Evolutionary conservation across 208 protist genomes (phyloP).

Genomic region (Crithidia acanthocephali): DNA sequence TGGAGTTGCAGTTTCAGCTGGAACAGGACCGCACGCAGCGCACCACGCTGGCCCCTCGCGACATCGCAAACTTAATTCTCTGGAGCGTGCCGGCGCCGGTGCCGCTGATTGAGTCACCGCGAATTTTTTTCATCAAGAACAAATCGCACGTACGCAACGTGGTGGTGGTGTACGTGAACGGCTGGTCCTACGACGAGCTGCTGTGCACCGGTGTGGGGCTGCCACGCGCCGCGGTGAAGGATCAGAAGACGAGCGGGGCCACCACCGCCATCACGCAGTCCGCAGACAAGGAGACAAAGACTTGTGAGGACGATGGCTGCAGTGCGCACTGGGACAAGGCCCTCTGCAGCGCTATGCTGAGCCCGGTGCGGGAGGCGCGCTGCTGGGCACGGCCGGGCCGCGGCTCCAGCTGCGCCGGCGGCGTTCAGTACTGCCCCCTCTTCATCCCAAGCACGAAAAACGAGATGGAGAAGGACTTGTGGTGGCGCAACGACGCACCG

Average conservation of each 20-base stretch:
- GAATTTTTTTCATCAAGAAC: conserved; percentile 77
- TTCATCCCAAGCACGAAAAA: conserved; percentile 43
- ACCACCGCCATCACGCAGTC: not conserved
- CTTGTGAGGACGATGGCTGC: not conserved
- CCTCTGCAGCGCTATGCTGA: conserved; percentile 47
- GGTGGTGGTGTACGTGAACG: conserved; percentile 82
- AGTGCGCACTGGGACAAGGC: conserved; percentile 30
- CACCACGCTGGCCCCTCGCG: conserved; percentile 56
- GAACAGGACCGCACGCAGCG: conserved; percentile 39
- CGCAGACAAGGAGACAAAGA: not conserved
- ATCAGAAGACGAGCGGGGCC: no score
- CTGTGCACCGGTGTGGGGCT: conserved; percentile 52
- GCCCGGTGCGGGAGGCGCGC: conserved; percentile 36
- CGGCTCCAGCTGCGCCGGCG: conserved; percentile 32
- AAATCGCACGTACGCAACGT: conserved; percentile 73
- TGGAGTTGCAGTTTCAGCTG: conserved; percentile 74
- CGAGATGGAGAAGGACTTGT: conserved; percentile 64
- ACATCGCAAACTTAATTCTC: conserved; percentile 73
- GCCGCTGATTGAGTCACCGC: conserved; percentile 74
- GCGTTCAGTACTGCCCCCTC: conserved; percentile 67
- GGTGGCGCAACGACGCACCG: conserved; percentile 71
- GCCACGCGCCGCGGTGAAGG: no score
- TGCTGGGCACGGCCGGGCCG: conserved; percentile 55
- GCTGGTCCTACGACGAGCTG: conserved; percentile 80
- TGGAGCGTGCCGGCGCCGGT: conserved; percentile 75